phyloP scores from a whole-genome alignment of 441 rosid genomes.

The Lepidium campestre region DNA sequence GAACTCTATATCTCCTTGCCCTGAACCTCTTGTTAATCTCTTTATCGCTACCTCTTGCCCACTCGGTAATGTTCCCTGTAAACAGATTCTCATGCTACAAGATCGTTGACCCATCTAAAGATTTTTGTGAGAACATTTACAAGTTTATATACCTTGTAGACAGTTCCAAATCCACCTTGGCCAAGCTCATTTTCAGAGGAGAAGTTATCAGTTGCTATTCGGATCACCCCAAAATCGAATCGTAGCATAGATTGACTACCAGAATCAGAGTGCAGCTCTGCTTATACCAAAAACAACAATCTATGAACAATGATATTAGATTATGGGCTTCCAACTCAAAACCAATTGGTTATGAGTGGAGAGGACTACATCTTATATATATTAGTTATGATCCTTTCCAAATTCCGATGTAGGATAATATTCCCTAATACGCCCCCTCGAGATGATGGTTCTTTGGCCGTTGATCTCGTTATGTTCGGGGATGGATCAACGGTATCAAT shows the following conservation, averaged over 20 bases:
- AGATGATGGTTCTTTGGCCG: no score
- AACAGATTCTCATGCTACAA: not conserved
- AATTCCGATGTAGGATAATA: no score
- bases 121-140: not conserved
- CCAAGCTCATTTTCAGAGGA: constrained; percentile 14
- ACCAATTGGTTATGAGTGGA: no score
- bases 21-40: constrained; percentile 32
- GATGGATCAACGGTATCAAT: no score
- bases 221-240: not conserved
- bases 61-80: constrained; percentile 36
- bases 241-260: not conserved
- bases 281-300: not conserved
- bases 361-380: no score
- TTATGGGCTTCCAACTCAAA: no score
- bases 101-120: not conserved
- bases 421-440: no score
- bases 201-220: not conserved
- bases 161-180: constrained; percentile 25
- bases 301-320: not conserved
- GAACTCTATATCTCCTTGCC: constrained; percentile 45
- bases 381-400: no score
- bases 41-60: constrained; percentile 44
- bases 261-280: not conserved
- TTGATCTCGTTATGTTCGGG: no score
- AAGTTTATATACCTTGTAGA: constrained; percentile 10